Percentiles rank a stretch among this genome's conserved stretches.
Conservation (phyloP, 2,329 filamentous ascomycete genomes). For the Pseudogymnoascus sp. region DNA sequence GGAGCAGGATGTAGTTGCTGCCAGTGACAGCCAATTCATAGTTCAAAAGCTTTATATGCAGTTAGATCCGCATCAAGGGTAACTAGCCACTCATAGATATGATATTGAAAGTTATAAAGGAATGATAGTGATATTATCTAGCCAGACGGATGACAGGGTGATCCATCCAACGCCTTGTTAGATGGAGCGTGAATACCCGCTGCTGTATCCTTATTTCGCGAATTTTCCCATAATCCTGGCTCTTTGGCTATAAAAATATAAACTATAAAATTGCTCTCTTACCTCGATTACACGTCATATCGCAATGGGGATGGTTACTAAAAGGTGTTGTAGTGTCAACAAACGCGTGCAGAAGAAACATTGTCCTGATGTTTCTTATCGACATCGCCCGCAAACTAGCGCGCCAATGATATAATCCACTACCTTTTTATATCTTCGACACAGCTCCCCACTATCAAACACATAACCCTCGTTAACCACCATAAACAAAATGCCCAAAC, state of each 20-base stretch:
- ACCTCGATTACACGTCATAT: not conserved
- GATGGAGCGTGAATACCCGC: not conserved
- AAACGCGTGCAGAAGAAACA: not conserved
- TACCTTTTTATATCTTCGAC: not conserved
- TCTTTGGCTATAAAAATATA: not conserved
- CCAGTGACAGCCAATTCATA: not conserved
- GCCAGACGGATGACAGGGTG: not conserved
- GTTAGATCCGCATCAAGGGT: not conserved
- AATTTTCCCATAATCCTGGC: not conserved
- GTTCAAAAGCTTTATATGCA: not conserved
- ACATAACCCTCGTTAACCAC: not conserved
- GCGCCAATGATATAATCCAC: constrained; percentile 5
- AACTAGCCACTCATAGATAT: not conserved
- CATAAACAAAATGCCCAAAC: constrained; percentile 24
- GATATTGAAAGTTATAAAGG: not conserved
- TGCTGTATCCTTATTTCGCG: not conserved
- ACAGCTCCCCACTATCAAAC: not conserved
- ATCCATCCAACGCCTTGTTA: not conserved
- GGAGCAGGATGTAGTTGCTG: constrained; percentile 9
- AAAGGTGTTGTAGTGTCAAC: not conserved
- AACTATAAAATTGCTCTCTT: not conserved
- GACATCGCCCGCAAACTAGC: not conserved
- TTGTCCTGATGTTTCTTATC: not conserved
- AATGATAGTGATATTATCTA: not conserved
- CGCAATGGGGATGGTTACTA: not conserved